phyloP scores from a whole-genome alignment of 2,329 filamentous ascomycete species.

The Metarhizium guizhouense region DNA sequence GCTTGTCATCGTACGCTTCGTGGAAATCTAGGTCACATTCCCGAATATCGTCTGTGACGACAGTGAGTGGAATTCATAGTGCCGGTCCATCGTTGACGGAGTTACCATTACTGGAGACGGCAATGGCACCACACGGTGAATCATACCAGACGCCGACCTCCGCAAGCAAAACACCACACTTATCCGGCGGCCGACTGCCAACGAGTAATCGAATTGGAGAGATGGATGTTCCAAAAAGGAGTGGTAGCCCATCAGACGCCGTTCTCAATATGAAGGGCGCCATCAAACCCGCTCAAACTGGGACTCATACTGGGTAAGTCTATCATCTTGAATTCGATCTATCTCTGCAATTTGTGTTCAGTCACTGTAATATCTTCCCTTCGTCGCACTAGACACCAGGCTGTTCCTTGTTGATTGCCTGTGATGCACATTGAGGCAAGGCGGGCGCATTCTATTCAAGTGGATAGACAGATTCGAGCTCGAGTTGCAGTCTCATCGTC shows the following conservation, averaged over 20 bases:
- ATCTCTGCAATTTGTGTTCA: neutral
- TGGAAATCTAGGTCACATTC: conserved; percentile 40
- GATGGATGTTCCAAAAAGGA: neutral
- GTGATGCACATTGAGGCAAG: neutral
- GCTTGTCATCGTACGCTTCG: conserved; percentile 39
- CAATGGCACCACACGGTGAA: conserved; percentile 19
- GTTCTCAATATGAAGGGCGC: conserved; percentile 12
- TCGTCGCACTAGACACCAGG: no score
- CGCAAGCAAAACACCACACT: conserved; percentile 1
- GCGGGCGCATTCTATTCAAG: neutral
- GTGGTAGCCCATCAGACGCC: conserved; percentile 16
- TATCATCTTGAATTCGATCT: neutral
- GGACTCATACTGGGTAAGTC: conserved; percentile 7
- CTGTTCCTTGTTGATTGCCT: neutral
- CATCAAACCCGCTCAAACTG: neutral
- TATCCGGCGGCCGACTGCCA: neutral
- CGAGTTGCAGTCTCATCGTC: neutral
- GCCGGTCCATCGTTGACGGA: conserved; percentile 26
- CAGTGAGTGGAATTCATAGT: conserved; percentile 32
- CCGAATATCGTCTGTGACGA: conserved; percentile 45
- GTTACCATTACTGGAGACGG: conserved; percentile 28
- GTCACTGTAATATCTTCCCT: neutral
- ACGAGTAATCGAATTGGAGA: neutral
- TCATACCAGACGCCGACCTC: conserved; percentile 6
- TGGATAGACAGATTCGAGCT: neutral